Conservation (phyloP, 75 land plant species). For the Ceratopteris richardii region DNA sequence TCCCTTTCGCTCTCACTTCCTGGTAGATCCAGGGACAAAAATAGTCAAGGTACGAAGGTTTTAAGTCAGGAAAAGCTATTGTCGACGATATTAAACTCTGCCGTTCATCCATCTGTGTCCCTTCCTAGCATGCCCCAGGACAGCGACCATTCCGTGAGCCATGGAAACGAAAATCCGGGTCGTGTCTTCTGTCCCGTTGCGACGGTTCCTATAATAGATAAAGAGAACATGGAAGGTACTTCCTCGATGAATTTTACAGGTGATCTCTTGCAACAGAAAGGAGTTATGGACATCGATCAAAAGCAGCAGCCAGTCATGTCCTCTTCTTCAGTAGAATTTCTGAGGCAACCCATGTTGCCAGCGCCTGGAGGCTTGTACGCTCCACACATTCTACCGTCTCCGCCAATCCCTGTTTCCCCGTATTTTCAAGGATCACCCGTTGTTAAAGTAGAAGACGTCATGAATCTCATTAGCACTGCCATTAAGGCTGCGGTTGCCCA, state of each 20-base stretch:
- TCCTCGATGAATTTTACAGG: no score
- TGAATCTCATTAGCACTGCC: slow-evolving; percentile 28
- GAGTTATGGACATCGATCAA: no score
- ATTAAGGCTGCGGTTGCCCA: slow-evolving; percentile 34
- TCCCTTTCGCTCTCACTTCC: slow-evolving; percentile 31
- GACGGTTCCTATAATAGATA: no score
- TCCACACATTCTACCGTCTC: neutral
- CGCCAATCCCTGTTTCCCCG: neutral
- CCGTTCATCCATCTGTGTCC: neutral
- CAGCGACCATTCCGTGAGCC: no score
- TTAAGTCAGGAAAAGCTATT: neutral
- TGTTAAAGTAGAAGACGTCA: slow-evolving; percentile 18
- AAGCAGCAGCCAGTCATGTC: no score
- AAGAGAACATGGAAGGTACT: no score
- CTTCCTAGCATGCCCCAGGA: no score
- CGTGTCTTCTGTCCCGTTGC: no score
- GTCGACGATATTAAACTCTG: neutral
- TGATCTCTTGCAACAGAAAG: no score
- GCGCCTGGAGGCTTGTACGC: neutral
- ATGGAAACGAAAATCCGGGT: no score
- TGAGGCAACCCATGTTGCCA: neutral
- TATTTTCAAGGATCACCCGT: neutral
- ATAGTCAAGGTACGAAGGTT: neutral
- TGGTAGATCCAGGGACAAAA: neutral
- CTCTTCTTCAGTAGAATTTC: neutral